A percentile compares a stretch with the other conserved stretches of the same genome.
phyloP scores from a whole-genome alignment of 2,329 filamentous ascomycete species.

The Cercospora sp. region DNA sequence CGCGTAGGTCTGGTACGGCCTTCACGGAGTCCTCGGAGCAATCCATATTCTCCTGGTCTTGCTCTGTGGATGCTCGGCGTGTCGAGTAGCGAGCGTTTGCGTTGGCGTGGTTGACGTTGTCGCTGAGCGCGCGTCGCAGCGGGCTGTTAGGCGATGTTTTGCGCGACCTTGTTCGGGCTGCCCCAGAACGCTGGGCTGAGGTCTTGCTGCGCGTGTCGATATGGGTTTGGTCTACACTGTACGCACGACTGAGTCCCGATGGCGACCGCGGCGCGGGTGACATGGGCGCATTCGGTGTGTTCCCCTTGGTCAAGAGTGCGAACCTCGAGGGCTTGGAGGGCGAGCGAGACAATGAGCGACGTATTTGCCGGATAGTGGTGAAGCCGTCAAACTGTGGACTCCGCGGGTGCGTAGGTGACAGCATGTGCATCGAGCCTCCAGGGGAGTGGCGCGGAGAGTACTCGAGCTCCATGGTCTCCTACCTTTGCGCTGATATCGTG shows the following conservation, averaged over 20 bases:
- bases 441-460: conserved; percentile 53
- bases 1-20: conserved; percentile 29
- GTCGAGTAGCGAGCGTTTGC: conserved; percentile 54
- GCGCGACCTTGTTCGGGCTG: conserved; percentile 52
- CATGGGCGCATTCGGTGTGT: conserved; percentile 39
- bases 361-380: conserved; percentile 76
- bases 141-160: conserved; percentile 79
- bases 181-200: conserved; percentile 32
- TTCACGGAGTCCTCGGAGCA: conserved; percentile 30
- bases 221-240: conserved; percentile 42
- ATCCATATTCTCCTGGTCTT: conserved; percentile 43
- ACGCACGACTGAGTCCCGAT: conserved; percentile 47
- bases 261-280: conserved; percentile 40
- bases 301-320: conserved; percentile 56
- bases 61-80: conserved; percentile 51
- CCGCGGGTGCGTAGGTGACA: conserved; percentile 67
- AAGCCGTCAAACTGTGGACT: conserved; percentile 71
- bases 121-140: conserved; percentile 71
- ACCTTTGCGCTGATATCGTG: conserved; percentile 7
- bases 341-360: conserved; percentile 88
- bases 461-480: conserved; percentile 48
- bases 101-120: conserved; percentile 71
- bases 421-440: conserved; percentile 79
- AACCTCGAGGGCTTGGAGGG: conserved; percentile 78
- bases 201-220: conserved; percentile 49